These are phyloP conservation scores for Backusella morwellensis DNA, from an alignment of 192 early-diverging fungal genomes.

Conservation along the genomic window DNA sequence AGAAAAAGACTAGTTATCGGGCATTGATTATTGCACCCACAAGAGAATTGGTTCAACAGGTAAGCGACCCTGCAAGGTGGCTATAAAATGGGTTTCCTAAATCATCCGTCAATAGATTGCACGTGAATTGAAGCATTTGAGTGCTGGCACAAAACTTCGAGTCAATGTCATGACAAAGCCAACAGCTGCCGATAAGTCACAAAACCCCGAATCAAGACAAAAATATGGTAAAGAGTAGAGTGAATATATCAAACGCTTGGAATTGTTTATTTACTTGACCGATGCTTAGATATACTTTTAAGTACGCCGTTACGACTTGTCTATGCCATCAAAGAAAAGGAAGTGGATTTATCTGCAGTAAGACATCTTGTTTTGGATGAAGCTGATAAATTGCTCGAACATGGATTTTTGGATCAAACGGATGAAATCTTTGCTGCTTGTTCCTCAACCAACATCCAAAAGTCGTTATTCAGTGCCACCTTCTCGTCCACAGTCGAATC, in stretches of 20 bases:
- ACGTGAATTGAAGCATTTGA: slow-evolving; percentile 75
- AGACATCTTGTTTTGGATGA: slow-evolving; percentile 79
- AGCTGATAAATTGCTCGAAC: slow-evolving; percentile 79
- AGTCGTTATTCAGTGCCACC: slow-evolving; percentile 91
- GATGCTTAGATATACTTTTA: slow-evolving; percentile 80
- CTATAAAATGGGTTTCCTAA: not conserved
- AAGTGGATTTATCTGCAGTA: slow-evolving; percentile 70
- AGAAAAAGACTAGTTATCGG: slow-evolving; percentile 75
- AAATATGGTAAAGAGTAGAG: slow-evolving; percentile 52
- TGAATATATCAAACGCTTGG: not conserved
- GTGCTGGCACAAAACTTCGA: slow-evolving; percentile 74
- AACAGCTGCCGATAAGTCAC: slow-evolving; percentile 64
- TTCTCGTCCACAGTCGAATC: slow-evolving; percentile 88
- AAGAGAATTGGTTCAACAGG: slow-evolving; percentile 86
- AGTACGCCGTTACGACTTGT: slow-evolving; percentile 92
- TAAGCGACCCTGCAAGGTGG: not conserved
- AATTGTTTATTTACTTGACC: not conserved
- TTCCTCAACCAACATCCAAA: slow-evolving; percentile 70
- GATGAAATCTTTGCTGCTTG: slow-evolving; percentile 89
- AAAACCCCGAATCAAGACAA: slow-evolving; percentile 60
- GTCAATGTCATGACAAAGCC: slow-evolving; percentile 83
- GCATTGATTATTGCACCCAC: slow-evolving; percentile 94
- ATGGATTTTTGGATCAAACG: slow-evolving; percentile 84
- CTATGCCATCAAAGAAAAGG: slow-evolving; percentile 76
- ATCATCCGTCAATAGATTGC: slow-evolving; percentile 64